A percentile compares a stretch with the other conserved stretches of the same genome.
Evolutionary conservation across 2,329 filamentous ascomycete genomes (phyloP).

Genomic region (Daldinia sp.): DNA sequence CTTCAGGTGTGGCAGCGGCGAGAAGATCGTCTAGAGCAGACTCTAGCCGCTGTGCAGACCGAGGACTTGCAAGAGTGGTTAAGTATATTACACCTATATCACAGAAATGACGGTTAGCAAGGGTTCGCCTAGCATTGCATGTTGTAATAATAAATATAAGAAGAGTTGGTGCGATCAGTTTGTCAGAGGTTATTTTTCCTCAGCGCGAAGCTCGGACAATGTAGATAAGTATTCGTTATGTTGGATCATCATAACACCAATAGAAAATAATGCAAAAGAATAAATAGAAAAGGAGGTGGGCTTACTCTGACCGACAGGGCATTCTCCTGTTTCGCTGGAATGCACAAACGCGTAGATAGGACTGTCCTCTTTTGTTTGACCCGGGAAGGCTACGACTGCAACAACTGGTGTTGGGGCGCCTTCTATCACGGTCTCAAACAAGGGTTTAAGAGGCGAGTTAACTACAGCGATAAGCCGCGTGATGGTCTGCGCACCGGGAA

Average conservation of each 20-base stretch:
- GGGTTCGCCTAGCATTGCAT: not conserved
- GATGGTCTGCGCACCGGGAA: slow-evolving; percentile 53
- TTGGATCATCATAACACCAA: slow-evolving; percentile 83
- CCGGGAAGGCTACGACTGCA: slow-evolving; percentile 75
- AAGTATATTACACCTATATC: slow-evolving; percentile 55
- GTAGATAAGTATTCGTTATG: slow-evolving; percentile 98
- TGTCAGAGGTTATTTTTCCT: slow-evolving; percentile 90
- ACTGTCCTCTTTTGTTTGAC: slow-evolving; percentile 55
- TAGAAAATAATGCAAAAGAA: slow-evolving; percentile 17
- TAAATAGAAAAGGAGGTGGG: slow-evolving; percentile 49
- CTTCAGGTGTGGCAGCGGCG: slow-evolving; percentile 45
- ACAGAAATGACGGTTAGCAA: slow-evolving; percentile 37
- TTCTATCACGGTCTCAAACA: slow-evolving; percentile 80
- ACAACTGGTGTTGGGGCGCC: slow-evolving; percentile 81
- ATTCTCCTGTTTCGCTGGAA: slow-evolving; percentile 93
- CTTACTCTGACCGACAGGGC: slow-evolving; percentile 90
- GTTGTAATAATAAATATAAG: slow-evolving; percentile 37
- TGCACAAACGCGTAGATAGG: slow-evolving; percentile 77
- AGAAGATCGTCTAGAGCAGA: slow-evolving; percentile 59
- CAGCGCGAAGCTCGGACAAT: slow-evolving; percentile 96
- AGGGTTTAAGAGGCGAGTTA: slow-evolving; percentile 69
- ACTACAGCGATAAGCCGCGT: slow-evolving; percentile 77
- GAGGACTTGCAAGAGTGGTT: slow-evolving; percentile 53
- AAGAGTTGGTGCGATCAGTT: slow-evolving; percentile 73
- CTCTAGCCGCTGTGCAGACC: slow-evolving; percentile 55